Conservation (phyloP, 176 grass and related monocot genomes). For the Phragmites australis region DNA sequence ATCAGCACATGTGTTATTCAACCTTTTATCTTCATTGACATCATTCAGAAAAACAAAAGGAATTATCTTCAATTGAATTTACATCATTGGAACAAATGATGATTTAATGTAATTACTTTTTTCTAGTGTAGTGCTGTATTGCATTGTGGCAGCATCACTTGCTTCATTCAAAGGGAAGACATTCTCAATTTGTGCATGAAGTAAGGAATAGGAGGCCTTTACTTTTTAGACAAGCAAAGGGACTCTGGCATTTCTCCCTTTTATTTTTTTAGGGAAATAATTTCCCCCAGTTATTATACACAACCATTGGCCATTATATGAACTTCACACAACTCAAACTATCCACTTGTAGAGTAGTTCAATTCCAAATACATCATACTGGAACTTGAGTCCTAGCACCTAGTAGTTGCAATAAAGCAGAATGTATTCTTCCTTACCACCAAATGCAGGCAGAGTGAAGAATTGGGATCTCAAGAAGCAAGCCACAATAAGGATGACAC, state of each 20-base stretch:
- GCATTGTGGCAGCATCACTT: background rate
- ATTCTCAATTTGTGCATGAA: slow-evolving; percentile 24
- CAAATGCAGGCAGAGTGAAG: slow-evolving; percentile 32
- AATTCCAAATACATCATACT: background rate
- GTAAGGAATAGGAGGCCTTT: slow-evolving; percentile 34
- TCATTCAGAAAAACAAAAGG: background rate
- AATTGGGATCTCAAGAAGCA: slow-evolving; percentile 35
- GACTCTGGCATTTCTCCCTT: background rate
- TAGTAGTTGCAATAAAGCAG: slow-evolving; percentile 17
- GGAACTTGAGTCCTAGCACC: slow-evolving; percentile 2
- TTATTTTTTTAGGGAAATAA: no score
- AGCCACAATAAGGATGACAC: slow-evolving; percentile 14
- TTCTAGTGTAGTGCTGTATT: background rate
- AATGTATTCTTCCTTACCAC: slow-evolving; percentile 30
- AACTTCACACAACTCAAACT: slow-evolving; percentile 15
- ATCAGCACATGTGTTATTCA: background rate
- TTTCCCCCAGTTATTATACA: slow-evolving; percentile 6
- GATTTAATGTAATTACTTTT: background rate
- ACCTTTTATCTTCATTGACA: slow-evolving; percentile 3
- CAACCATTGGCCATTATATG: slow-evolving; percentile 18
- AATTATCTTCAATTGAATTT: background rate
- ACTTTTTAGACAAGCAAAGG: slow-evolving; percentile 26
- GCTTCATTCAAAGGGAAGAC: slow-evolving; percentile 11
- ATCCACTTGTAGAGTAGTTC: background rate
- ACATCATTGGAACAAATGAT: background rate